Conservation (phyloP, 805 yeast genomes). For the Candida silvicultrix region DNA sequence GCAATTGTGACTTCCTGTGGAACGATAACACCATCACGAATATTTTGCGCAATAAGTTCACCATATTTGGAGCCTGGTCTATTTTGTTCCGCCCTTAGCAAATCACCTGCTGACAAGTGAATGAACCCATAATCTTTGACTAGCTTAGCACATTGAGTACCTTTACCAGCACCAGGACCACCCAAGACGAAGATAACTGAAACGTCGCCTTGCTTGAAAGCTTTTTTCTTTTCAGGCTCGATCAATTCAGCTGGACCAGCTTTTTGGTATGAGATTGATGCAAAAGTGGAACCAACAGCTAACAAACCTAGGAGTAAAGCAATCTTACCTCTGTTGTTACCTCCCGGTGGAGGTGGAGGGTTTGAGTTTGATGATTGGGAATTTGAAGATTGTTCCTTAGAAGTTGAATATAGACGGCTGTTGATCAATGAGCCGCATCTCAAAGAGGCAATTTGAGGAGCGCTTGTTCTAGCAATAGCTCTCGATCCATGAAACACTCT, state of each 20-base stretch:
- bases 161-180: slow-evolving; percentile 98
- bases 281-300: slow-evolving; percentile 44
- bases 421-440: not conserved
- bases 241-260: slow-evolving; percentile 37
- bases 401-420: not conserved
- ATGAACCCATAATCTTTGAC: slow-evolving; percentile 77
- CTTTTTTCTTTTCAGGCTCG: slow-evolving; percentile 30
- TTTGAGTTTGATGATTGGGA: not conserved
- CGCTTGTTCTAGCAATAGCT: not conserved
- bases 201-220: slow-evolving; percentile 59
- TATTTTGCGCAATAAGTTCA: slow-evolving; percentile 73
- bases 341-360: slow-evolving; percentile 1
- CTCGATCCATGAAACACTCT: not conserved
- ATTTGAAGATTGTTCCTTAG: not conserved
- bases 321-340: slow-evolving; percentile 22
- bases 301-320: slow-evolving; percentile 34
- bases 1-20: slow-evolving; percentile 91
- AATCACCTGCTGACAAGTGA: slow-evolving; percentile 94
- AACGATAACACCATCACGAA: slow-evolving; percentile 84
- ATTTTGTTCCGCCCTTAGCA: slow-evolving; percentile 85
- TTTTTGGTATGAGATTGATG: slow-evolving; percentile 36
- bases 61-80: slow-evolving; percentile 83
- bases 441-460: not conserved
- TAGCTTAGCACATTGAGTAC: slow-evolving; percentile 88
- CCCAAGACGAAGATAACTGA: slow-evolving; percentile 89